Evolutionary conservation across 2,329 filamentous ascomycete genomes (phyloP).

Genomic region (Xylariaceae sp.): DNA sequence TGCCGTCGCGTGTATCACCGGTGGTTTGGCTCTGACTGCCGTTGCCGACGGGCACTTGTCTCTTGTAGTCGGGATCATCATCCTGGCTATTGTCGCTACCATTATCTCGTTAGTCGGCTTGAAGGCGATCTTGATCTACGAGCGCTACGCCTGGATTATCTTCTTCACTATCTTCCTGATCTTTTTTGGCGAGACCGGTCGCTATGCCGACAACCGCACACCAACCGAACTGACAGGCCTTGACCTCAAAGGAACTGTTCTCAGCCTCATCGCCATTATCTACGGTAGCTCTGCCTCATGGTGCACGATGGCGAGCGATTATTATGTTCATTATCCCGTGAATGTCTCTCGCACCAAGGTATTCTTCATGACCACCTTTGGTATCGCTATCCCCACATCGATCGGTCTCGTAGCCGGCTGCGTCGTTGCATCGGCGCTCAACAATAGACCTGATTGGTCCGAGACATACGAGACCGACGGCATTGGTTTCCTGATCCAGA

Average conservation of each 20-base stretch:
- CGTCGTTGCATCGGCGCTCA: constrained; percentile 40
- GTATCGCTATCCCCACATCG: constrained; percentile 44
- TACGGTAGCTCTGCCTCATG: constrained; percentile 49
- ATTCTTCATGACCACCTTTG: constrained; percentile 45
- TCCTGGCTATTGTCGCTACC: constrained; percentile 46
- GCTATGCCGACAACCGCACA: constrained; percentile 37
- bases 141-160: constrained; percentile 47
- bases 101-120: constrained; percentile 51
- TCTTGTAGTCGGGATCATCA: constrained; percentile 49
- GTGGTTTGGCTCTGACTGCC: constrained; percentile 46
- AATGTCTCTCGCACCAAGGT: constrained; percentile 43
- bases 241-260: constrained; percentile 36
- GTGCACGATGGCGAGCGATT: constrained; percentile 43
- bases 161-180: constrained; percentile 47
- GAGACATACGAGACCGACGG: constrained; percentile 35
- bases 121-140: constrained; percentile 45
- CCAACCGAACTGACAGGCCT: constrained; percentile 33
- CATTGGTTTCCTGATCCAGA: constrained; percentile 43
- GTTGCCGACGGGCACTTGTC: constrained; percentile 42
- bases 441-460: constrained; percentile 37
- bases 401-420: constrained; percentile 46
- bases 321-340: constrained; percentile 45
- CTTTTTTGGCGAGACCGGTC: constrained; percentile 43
- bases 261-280: constrained; percentile 42
- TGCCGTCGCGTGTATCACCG: constrained; percentile 48